These are phyloP conservation scores for Thelonectria rubi DNA, from an alignment of 2,329 filamentous ascomycete genomes.

Conservation along the genomic window DNA sequence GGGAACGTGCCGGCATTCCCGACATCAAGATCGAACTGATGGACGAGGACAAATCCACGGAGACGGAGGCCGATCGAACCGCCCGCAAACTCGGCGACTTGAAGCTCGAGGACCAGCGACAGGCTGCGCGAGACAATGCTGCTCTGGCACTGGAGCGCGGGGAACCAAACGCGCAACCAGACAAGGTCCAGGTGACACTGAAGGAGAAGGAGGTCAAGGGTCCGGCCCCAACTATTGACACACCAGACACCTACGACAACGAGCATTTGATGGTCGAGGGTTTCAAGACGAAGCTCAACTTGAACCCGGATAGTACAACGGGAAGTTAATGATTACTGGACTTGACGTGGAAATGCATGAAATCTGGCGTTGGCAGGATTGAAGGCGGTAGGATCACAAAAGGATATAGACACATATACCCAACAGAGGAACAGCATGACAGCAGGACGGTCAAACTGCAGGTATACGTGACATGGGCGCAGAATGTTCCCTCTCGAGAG, in stretches of 20 bases:
- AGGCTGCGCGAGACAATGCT: constrained; percentile 50
- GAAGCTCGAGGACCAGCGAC: constrained; percentile 56
- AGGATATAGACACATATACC: constrained; percentile 29
- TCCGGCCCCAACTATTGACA: constrained; percentile 29
- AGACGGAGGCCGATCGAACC: constrained; percentile 54
- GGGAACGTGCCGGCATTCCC: constrained; percentile 74
- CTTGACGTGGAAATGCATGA: not conserved
- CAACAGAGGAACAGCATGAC: constrained; percentile 11
- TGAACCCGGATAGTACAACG: constrained; percentile 23
- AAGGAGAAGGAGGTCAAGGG: constrained; percentile 57
- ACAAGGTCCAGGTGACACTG: constrained; percentile 58
- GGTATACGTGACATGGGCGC: constrained; percentile 7
- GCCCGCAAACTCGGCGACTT: constrained; percentile 53
- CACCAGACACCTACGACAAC: constrained; percentile 47
- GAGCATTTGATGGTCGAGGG: constrained; percentile 60
- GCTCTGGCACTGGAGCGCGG: constrained; percentile 63
- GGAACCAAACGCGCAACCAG: constrained; percentile 38
- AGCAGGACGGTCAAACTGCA: not conserved
- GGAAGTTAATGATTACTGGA: constrained; percentile 3
- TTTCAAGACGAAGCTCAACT: constrained; percentile 53
- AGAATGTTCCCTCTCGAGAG: constrained; percentile 21
- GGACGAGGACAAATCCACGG: constrained; percentile 68
- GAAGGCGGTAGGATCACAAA: not conserved
- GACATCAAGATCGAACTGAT: constrained; percentile 68
- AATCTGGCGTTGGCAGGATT: constrained; percentile 6